These are phyloP conservation scores for Saccharomycopsis javanensis DNA, from an alignment of 805 yeast species.

Conservation along the genomic window DNA sequence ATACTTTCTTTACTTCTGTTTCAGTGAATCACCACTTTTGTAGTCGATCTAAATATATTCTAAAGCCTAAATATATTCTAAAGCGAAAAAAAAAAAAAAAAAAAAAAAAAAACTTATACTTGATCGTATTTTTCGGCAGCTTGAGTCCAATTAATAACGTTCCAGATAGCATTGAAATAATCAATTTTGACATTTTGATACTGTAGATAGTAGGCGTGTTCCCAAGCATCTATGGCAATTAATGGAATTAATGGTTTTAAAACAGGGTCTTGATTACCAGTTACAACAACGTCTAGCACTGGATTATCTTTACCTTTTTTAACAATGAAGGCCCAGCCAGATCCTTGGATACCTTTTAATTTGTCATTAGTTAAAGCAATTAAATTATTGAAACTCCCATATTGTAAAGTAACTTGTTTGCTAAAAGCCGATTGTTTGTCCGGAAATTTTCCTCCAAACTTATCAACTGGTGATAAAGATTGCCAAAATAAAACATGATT, in stretches of 20 bases:
- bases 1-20: too few relatives aligned
- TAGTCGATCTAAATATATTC: too few relatives aligned
- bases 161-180: conserved; percentile 42
- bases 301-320: conserved; percentile 33
- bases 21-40: not conserved
- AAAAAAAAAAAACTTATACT: not conserved
- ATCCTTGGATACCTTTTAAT: conserved; percentile 41
- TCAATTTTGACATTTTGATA: conserved; percentile 42
- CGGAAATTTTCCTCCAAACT: conserved; percentile 29
- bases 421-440: conserved; percentile 27
- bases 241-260: conserved; percentile 35
- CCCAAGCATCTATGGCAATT: conserved; percentile 46
- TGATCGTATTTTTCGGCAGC: conserved; percentile 36
- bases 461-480: conserved; percentile 33
- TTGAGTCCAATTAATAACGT: conserved; percentile 41
- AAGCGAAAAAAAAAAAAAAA: too few relatives aligned
- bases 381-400: conserved; percentile 35
- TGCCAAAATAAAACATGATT: conserved; percentile 44
- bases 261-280: conserved; percentile 41
- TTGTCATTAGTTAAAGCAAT: conserved; percentile 25
- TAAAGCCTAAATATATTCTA: too few relatives aligned
- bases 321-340: conserved; percentile 45
- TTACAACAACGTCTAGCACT: conserved; percentile 34
- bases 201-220: conserved; percentile 44
- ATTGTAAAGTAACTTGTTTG: conserved; percentile 31